Conservation (phyloP, 805 yeast species). For the Ogataea populi-albae region DNA sequence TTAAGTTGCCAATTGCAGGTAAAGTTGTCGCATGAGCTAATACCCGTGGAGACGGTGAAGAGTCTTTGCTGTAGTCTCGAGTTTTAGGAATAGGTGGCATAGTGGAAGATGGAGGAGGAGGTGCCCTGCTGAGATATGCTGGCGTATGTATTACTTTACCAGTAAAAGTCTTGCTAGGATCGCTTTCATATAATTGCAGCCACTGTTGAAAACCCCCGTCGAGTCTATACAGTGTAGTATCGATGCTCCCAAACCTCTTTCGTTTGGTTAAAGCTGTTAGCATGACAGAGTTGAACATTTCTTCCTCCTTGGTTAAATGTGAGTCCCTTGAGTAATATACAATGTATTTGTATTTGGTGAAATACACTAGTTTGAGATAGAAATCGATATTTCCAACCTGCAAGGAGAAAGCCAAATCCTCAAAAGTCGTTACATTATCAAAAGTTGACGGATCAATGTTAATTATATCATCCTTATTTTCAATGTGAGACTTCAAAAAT, state of each 20-base stretch:
- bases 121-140: not conserved
- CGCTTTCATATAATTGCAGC: slow-evolving; percentile 33
- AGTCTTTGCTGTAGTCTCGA: slow-evolving; percentile 2
- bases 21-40: not conserved
- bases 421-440: slow-evolving; percentile 14
- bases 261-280: slow-evolving; percentile 11
- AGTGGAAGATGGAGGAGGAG: slow-evolving; percentile 1
- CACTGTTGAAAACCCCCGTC: slow-evolving; percentile 48
- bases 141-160: slow-evolving; percentile 7
- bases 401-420: slow-evolving; percentile 19
- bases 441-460: slow-evolving; percentile 39
- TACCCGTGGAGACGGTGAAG: not conserved
- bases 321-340: slow-evolving; percentile 39
- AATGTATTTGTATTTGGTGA: slow-evolving; percentile 34
- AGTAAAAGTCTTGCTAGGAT: slow-evolving; percentile 19
- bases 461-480: slow-evolving; percentile 34
- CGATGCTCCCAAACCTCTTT: slow-evolving; percentile 9
- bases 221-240: slow-evolving; percentile 19
- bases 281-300: slow-evolving; percentile 22
- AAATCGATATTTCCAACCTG: slow-evolving; percentile 33
- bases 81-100: slow-evolving; percentile 8
- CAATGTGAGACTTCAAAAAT: slow-evolving; percentile 35
- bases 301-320: slow-evolving; percentile 29
- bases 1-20: not conserved
- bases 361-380: slow-evolving; percentile 31